These are phyloP conservation scores for Benincasa hispida DNA, from an alignment of 306 rosid species.

Conservation along the genomic window DNA sequence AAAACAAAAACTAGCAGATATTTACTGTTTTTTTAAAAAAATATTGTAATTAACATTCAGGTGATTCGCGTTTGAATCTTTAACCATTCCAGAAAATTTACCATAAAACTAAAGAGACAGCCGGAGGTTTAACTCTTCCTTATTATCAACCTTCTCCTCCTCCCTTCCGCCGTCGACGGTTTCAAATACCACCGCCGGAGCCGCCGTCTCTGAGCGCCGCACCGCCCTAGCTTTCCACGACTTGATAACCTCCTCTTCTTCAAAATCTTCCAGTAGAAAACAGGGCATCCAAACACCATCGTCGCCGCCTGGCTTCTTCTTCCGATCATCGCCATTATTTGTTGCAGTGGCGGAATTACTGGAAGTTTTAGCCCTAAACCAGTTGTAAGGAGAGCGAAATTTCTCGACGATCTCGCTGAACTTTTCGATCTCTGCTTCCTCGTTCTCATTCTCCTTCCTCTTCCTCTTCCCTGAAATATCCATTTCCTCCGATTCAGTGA, in stretches of 20 bases:
- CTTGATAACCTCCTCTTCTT: constrained; percentile 9
- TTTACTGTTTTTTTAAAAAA: too few relatives aligned
- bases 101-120: background rate
- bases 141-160: background rate
- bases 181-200: background rate
- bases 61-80: too few relatives aligned
- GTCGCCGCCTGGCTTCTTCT: background rate
- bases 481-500: background rate
- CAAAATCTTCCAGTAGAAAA: constrained; percentile 39
- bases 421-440: constrained; percentile 33
- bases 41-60: too few relatives aligned
- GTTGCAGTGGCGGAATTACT: background rate
- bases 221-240: background rate
- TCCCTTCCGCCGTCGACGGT: background rate
- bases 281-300: constrained; percentile 34
- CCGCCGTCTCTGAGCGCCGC: background rate
- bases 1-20: too few relatives aligned
- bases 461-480: constrained; percentile 29
- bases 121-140: background rate
- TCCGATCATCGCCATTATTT: background rate
- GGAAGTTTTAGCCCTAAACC: background rate
- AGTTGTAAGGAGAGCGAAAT: constrained; percentile 22
- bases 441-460: constrained; percentile 13
- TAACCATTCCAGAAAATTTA: too few relatives aligned
- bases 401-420: constrained; percentile 37